Percentiles rank a stretch among this genome's conserved stretches.
phyloP scores from a whole-genome alignment of 805 yeast genomes.

The Pichia gijzeniarum region DNA sequence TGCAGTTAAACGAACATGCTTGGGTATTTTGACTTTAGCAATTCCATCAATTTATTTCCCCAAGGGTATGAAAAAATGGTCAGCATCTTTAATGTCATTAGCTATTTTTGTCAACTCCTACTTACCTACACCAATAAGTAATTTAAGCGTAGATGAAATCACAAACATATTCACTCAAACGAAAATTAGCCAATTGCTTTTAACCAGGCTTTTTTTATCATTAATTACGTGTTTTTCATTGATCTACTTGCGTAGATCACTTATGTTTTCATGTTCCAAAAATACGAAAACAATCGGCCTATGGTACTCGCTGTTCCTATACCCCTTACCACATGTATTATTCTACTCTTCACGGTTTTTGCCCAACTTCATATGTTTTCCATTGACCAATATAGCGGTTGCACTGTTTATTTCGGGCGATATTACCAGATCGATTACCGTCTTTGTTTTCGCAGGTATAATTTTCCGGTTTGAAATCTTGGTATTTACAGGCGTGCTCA shows the following conservation, averaged over 20 bases:
- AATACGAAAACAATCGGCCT: conserved; percentile 30
- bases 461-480: conserved; percentile 71
- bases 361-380: conserved; percentile 83
- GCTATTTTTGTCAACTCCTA: background rate
- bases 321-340: conserved; percentile 71
- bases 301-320: conserved; percentile 55
- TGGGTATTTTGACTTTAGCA: conserved; percentile 48
- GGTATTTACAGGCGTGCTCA: conserved; percentile 45
- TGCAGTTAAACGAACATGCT: conserved; percentile 78
- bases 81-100: background rate
- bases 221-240: conserved; percentile 36
- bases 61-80: conserved; percentile 5
- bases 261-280: conserved; percentile 22
- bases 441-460: conserved; percentile 56
- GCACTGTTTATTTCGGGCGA: conserved; percentile 46
- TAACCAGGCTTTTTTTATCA: conserved; percentile 59
- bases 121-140: conserved; percentile 1
- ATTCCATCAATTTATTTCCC: conserved; percentile 28
- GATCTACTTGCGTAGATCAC: conserved; percentile 41
- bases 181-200: conserved; percentile 45
- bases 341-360: conserved; percentile 79
- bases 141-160: background rate
- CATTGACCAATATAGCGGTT: conserved; percentile 55
- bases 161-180: conserved; percentile 18
- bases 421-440: conserved; percentile 38